A percentile compares a stretch with the other conserved stretches of the same genome.
Conservation (phyloP, 805 yeast species). For the Cyberlindnera euphorbiae region DNA sequence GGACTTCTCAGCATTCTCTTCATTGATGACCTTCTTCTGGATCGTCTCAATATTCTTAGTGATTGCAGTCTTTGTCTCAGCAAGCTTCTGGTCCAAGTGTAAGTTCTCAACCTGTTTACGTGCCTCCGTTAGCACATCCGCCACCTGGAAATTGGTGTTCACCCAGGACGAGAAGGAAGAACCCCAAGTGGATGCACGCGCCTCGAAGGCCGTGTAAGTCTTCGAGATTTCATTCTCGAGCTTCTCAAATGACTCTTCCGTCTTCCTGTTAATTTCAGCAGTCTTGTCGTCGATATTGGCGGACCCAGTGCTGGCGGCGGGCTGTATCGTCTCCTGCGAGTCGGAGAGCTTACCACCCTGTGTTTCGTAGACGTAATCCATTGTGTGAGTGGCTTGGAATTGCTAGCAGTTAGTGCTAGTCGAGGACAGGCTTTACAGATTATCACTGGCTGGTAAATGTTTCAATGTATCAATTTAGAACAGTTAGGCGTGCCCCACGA, state of each 20-base stretch:
- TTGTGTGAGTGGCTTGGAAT: constrained; percentile 2
- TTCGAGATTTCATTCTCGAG: constrained; percentile 51
- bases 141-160: constrained; percentile 30
- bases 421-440: too few relatives aligned
- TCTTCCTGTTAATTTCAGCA: constrained; percentile 34
- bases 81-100: constrained; percentile 17
- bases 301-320: constrained; percentile 4
- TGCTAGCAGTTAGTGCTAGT: too few relatives aligned
- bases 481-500: too few relatives aligned
- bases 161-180: constrained; percentile 29
- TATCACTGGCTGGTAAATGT: too few relatives aligned
- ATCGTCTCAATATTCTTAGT: constrained; percentile 11
- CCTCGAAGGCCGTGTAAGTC: constrained; percentile 43
- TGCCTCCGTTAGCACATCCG: constrained; percentile 28
- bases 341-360: constrained; percentile 15
- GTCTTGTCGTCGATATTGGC: constrained; percentile 10
- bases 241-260: constrained; percentile 48
- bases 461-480: too few relatives aligned
- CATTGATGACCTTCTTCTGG: constrained; percentile 14
- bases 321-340: constrained; percentile 19
- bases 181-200: constrained; percentile 34
- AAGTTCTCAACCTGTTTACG: constrained; percentile 20
- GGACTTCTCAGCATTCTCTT: constrained; percentile 14
- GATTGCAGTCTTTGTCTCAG: constrained; percentile 11
- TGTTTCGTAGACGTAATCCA: constrained; percentile 25